These are phyloP conservation scores for Micractinium sp. DNA, from an alignment of 139 green algal genomes.

Conservation along the genomic window DNA sequence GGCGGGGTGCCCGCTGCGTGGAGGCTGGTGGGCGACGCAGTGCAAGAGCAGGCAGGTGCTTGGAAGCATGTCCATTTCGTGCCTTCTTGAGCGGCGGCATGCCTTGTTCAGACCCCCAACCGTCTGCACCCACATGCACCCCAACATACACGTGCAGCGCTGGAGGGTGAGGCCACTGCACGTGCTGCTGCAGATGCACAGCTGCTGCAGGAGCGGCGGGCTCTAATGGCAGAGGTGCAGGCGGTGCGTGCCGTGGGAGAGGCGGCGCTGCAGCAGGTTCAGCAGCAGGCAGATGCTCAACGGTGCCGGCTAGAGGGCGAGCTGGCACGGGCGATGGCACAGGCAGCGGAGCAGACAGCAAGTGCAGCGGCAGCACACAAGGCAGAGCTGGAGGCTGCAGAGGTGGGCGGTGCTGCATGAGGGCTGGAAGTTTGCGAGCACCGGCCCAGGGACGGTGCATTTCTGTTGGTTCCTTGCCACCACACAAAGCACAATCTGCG, in stretches of 20 bases:
- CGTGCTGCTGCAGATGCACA: not conserved
- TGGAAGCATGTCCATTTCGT: not conserved
- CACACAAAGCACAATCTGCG: not conserved
- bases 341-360: not conserved
- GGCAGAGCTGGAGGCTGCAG: not conserved
- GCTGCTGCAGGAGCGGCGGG: not conserved
- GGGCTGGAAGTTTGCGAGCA: not conserved
- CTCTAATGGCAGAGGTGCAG: not conserved
- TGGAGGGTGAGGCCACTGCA: not conserved
- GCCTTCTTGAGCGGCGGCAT: not conserved
- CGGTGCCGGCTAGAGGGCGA: conserved; percentile 1
- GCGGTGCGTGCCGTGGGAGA: not conserved
- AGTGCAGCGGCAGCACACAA: not conserved
- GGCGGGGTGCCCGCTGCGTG: not conserved
- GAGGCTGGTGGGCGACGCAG: not conserved
- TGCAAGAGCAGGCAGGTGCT: not conserved
- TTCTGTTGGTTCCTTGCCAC: not conserved
- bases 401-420: not conserved
- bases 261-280: not conserved
- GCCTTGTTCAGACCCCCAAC: not conserved
- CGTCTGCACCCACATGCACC: not conserved
- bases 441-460: not conserved
- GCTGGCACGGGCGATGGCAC: not conserved
- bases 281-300: not conserved
- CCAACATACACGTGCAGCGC: not conserved